Percentiles rank a stretch among this genome's conserved stretches.
These are phyloP conservation scores for Amaranthus cruentus DNA, from an alignment of 148 eudicot genomes.

Conservation along the genomic window DNA sequence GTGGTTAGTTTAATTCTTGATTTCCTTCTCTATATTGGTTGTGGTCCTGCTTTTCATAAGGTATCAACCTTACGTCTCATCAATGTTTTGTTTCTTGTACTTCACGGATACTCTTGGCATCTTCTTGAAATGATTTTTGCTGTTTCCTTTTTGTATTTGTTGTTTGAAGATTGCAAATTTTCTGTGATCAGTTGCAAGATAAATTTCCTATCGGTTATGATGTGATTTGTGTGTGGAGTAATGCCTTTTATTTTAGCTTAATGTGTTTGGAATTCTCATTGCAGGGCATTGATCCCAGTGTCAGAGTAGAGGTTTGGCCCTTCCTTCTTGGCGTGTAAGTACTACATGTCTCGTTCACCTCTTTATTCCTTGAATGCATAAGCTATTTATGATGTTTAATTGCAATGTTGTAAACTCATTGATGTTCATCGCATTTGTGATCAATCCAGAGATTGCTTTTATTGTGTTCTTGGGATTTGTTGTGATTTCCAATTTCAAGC, in stretches of 20 bases:
- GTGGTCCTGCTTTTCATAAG: neutral
- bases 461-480: neutral
- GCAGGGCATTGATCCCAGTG: constrained; percentile 89
- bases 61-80: neutral
- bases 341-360: neutral
- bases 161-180: neutral
- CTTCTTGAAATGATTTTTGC: neutral
- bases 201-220: neutral
- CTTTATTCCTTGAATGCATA: neutral
- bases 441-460: neutral
- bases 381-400: neutral
- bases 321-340: constrained; percentile 99
- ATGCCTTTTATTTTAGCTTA: constrained; percentile 1
- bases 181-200: neutral
- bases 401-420: neutral
- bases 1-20: neutral
- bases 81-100: neutral
- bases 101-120: neutral
- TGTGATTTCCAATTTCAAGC: neutral
- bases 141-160: neutral
- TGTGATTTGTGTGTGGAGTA: neutral
- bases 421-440: neutral
- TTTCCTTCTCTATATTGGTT: neutral
- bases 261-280: constrained; percentile 13
- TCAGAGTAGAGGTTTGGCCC: constrained; percentile 97